Evolutionary conservation across 768 basidiomycete species (phyloP).

Genomic region (Termitomyces heimii): DNA sequence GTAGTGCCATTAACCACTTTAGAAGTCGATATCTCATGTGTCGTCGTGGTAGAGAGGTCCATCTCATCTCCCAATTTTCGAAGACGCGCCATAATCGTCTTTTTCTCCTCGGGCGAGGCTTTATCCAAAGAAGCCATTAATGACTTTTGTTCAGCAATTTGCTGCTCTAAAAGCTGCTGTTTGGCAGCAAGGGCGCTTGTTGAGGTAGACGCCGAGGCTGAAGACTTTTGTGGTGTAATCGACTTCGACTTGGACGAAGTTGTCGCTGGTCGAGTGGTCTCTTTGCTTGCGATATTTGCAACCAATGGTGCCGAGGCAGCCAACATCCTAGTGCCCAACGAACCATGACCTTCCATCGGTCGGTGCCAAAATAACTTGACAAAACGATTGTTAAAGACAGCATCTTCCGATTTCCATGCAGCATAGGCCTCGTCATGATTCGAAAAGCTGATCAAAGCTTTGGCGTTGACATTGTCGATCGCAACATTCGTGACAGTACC

Average conservation of each 20-base stretch:
- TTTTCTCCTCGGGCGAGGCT: slow-evolving; percentile 68
- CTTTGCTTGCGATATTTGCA: slow-evolving; percentile 49
- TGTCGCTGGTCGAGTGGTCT: slow-evolving; percentile 17
- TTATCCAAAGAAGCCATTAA: slow-evolving; percentile 67
- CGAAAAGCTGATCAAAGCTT: slow-evolving; percentile 85
- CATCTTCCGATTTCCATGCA: slow-evolving; percentile 91
- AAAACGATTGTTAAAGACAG: slow-evolving; percentile 92
- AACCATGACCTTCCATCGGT: slow-evolving; percentile 88
- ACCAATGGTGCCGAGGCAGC: slow-evolving; percentile 78
- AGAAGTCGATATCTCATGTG: slow-evolving; percentile 21
- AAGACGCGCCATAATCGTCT: slow-evolving; percentile 68
- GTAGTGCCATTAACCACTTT: slow-evolving; percentile 20
- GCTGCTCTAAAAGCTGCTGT: slow-evolving; percentile 71
- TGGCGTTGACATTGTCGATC: slow-evolving; percentile 65
- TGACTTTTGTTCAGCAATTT: slow-evolving; percentile 84
- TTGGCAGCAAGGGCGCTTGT: slow-evolving; percentile 60
- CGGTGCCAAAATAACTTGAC: slow-evolving; percentile 96
- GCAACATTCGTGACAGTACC: slow-evolving; percentile 91
- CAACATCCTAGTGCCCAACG: slow-evolving; percentile 67
- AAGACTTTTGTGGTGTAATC: slow-evolving; percentile 29
- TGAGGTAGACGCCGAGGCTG: slow-evolving; percentile 16
- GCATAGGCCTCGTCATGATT: slow-evolving; percentile 78
- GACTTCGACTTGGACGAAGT: slow-evolving; percentile 15
- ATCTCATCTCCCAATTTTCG: slow-evolving; percentile 79
- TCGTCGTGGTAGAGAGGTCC: slow-evolving; percentile 35